Evolutionary conservation across 306 rosid species (phyloP).

Genomic region (Glycyrrhiza uralensis): DNA sequence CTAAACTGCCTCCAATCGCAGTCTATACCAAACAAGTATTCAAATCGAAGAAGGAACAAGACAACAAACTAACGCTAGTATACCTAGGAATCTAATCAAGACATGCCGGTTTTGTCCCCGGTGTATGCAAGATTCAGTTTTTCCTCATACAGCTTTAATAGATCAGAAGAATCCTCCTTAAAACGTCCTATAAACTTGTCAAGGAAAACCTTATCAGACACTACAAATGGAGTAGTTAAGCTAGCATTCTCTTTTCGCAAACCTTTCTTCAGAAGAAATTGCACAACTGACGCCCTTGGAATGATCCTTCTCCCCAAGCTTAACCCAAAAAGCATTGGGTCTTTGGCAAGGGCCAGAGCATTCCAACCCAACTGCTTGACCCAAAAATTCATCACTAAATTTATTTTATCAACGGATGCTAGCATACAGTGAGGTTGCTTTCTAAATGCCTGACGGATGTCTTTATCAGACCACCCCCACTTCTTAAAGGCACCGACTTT

Average conservation of each 20-base stretch:
- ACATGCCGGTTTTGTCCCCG: not conserved
- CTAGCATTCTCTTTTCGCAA: conserved; percentile 10
- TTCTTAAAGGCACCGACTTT: conserved; percentile 32
- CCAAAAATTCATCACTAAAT: conserved; percentile 33
- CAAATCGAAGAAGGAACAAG: too few species aligned
- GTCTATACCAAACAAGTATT: too few species aligned
- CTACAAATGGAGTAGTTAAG: not conserved
- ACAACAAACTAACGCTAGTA: too few species aligned
- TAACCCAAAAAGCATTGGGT: not conserved
- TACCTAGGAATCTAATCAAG: not conserved
- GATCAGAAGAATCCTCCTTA: not conserved
- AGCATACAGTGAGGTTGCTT: conserved; percentile 35
- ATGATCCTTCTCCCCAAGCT: conserved; percentile 42
- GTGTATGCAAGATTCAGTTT: not conserved
- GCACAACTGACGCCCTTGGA: conserved; percentile 34
- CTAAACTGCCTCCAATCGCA: too few species aligned
- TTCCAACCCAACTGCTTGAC: conserved; percentile 40
- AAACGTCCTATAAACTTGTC: conserved; percentile 5
- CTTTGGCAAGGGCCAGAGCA: not conserved
- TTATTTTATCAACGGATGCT: conserved; percentile 33
- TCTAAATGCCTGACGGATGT: conserved; percentile 26
- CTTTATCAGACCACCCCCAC: conserved; percentile 58
- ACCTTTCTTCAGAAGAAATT: conserved; percentile 32
- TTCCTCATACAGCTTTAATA: not conserved
- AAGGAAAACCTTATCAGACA: not conserved